Percentiles rank a stretch among this genome's conserved stretches.
Evolutionary conservation across 139 green algal species (phyloP).

Genomic region (Yamagishiella unicocca): DNA sequence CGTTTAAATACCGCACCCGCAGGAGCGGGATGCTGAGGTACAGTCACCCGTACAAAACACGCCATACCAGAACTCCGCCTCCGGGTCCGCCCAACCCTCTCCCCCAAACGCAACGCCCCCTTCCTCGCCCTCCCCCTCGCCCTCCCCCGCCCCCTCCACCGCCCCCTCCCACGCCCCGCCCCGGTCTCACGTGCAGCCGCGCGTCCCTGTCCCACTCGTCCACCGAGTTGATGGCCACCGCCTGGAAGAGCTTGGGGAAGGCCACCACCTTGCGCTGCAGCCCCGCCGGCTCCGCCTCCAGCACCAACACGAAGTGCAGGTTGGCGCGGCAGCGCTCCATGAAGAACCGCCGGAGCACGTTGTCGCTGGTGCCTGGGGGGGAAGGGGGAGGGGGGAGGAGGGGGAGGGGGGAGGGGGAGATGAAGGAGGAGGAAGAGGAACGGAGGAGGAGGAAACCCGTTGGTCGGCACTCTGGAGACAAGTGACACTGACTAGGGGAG

Average conservation of each 20-base stretch:
- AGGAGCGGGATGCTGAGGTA: no score
- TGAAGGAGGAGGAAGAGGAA: background rate
- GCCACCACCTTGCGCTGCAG: constrained; percentile 53
- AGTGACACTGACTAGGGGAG: no score
- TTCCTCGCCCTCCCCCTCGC: background rate
- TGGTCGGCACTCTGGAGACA: no score
- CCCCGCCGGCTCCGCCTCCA: constrained; percentile 32
- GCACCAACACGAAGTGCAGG: constrained; percentile 63
- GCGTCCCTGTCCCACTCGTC: constrained; percentile 57
- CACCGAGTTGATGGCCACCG: constrained; percentile 48
- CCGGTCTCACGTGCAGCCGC: constrained; percentile 43
- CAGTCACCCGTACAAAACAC: no score
- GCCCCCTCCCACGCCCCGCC: no score
- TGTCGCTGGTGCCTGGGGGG: constrained; percentile 43
- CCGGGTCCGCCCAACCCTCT: no score
- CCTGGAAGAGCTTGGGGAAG: constrained; percentile 62
- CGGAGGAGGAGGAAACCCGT: background rate
- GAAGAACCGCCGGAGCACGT: constrained; percentile 66
- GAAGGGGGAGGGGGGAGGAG: background rate
- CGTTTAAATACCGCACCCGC: no score
- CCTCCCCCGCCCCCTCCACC: background rate
- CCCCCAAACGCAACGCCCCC: no score
- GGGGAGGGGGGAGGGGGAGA: background rate
- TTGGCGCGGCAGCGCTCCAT: constrained; percentile 68
- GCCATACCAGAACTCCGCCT: no score